Evolutionary conservation across 805 yeast species (phyloP), one percentile per base, ranked within the genome.

Genomic region (Yarrowia sp.): DNA sequence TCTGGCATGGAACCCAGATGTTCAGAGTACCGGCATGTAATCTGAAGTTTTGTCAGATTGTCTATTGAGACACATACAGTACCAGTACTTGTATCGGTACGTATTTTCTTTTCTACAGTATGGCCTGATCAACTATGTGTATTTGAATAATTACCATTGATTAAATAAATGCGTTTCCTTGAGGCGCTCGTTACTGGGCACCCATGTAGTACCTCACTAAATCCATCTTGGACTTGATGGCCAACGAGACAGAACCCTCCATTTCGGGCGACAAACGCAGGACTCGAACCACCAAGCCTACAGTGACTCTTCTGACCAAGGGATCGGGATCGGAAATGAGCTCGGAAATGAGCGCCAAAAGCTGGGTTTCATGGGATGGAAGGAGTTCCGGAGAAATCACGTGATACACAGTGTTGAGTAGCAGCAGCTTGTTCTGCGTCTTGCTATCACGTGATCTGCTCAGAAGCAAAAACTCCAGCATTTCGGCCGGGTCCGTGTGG

Each of bases 141-240:
- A 24, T 7, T 24, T 24, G 30, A 24, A 24, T 24, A 24, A 24
- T 24, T 24, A 24, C 30, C 30, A 24, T 24, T 24, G 6, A 24
- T 24, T 24, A 24, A 24, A 24, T 24, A 24, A 24, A 24, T 24
- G 30, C 30, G 3, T 4, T 24, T 24, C 30, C 7, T 5, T 24
- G 30, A 24, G 3, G 30, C 30, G 7, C 30, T 24, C 30, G 6
- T 24, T 24, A 24, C 30, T 24, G 3, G 30, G 30, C 30, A 24
- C 58, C 58, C 58, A 52, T 52, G 14, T 61, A 61, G 24, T 61
- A 61, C 38, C 38, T 36, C n/a, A 61, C 66, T 9, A 61, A 44
- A 15, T 46, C 55, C 66, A 61, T 61, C 19, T 47, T 61, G n/a
- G 55, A 38, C 44, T 47, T 47, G 20, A 61, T 46, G 13, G 42